Percentiles rank a stretch among this genome's conserved stretches.
These are phyloP conservation scores for Debaryomyces fabryi DNA, from an alignment of 1,139 yeast species.

Conservation along the genomic window DNA sequence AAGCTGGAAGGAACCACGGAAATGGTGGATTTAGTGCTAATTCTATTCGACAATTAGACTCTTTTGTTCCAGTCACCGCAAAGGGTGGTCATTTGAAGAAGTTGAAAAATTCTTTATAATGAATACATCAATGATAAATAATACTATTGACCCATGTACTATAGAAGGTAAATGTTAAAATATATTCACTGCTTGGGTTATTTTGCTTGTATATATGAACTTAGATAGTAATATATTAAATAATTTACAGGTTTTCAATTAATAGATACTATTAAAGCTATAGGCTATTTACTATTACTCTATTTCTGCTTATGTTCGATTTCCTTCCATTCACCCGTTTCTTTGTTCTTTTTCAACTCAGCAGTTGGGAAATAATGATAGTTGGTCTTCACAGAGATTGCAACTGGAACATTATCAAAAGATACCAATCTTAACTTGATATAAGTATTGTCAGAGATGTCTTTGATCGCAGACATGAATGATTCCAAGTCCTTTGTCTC, in stretches of 20 bases:
- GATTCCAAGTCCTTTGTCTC: constrained; percentile 70
- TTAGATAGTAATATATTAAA: neutral
- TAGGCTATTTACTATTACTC: neutral
- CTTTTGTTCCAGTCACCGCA: constrained; percentile 58
- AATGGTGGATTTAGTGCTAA: constrained; percentile 83
- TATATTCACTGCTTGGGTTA: neutral
- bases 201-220: constrained; percentile 5
- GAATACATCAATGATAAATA: neutral
- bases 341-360: constrained; percentile 55
- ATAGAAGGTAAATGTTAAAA: neutral
- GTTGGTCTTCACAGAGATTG: constrained; percentile 82
- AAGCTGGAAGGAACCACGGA: constrained; percentile 91
- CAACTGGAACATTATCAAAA: constrained; percentile 83
- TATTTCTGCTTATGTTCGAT: constrained; percentile 22
- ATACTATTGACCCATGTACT: neutral
- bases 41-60: constrained; percentile 63
- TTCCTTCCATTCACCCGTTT: constrained; percentile 55
- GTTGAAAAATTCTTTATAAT: constrained; percentile 35
- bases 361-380: constrained; percentile 90
- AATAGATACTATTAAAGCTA: neutral
- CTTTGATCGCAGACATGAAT: constrained; percentile 63
- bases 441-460: constrained; percentile 77
- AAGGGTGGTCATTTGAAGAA: constrained; percentile 58
- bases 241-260: neutral
- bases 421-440: constrained; percentile 80